Evolutionary conservation across 495 filamentous ascomycete genomes (phyloP).

Genomic region (Podospora pseudocomata): DNA sequence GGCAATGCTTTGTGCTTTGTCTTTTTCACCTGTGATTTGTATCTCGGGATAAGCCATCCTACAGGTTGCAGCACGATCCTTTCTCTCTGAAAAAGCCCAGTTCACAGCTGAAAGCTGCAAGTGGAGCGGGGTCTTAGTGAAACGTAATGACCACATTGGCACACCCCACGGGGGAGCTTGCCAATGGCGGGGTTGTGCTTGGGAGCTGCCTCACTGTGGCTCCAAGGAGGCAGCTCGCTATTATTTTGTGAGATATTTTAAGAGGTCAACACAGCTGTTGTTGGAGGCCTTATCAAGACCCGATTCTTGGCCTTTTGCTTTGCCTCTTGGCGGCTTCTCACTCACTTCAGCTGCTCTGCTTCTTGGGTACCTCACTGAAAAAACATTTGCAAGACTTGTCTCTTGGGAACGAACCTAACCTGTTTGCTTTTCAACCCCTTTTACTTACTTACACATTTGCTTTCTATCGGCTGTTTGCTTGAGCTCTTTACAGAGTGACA

Average conservation of each 20-base stretch:
- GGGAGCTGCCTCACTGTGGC: background rate
- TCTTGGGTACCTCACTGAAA: background rate
- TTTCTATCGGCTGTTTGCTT: background rate
- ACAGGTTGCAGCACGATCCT: background rate
- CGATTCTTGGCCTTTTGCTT: conserved; percentile 7
- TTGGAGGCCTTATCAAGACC: conserved; percentile 9
- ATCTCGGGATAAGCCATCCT: background rate
- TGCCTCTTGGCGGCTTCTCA: background rate
- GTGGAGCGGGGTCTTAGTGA: background rate
- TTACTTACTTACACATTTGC: background rate
- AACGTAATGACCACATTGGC: background rate
- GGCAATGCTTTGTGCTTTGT: background rate
- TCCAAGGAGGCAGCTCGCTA: background rate
- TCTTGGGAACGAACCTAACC: background rate
- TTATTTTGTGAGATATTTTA: background rate
- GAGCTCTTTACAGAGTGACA: background rate
- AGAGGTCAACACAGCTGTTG: background rate
- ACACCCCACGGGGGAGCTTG: background rate
- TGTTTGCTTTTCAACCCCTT: background rate
- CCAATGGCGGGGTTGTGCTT: conserved; percentile 1
- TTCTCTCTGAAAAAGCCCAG: background rate
- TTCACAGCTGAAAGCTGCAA: background rate
- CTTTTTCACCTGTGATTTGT: background rate
- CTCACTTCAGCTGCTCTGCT: background rate
- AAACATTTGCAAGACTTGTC: background rate